Percentiles rank a stretch among this genome's conserved stretches.
Conservation (phyloP, 176 grass and related monocot genomes). For the Neostapfia colusana region DNA sequence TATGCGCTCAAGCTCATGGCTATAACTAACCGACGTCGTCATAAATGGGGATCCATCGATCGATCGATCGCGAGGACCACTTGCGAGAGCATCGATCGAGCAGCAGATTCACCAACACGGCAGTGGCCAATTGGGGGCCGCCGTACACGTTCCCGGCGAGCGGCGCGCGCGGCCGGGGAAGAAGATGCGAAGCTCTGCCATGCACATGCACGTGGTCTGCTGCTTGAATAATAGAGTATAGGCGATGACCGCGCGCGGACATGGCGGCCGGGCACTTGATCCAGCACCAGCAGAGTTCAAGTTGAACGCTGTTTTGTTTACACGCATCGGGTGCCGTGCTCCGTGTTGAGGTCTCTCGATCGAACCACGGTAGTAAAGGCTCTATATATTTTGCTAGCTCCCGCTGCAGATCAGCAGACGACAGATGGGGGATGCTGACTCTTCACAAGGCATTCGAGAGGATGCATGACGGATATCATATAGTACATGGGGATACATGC, state of each 20-base stretch:
- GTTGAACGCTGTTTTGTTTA: conserved; percentile 63
- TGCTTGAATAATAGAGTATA: not conserved
- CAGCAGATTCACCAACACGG: not conserved
- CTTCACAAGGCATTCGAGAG: not conserved
- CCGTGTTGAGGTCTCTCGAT: not conserved
- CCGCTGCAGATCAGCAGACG: not conserved
- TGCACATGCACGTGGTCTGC: conserved; percentile 30
- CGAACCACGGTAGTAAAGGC: not conserved
- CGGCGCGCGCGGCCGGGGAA: not conserved
- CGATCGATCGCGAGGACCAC: not conserved
- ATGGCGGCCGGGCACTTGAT: not conserved
- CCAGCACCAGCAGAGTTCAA: conserved; percentile 30
- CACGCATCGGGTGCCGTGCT: conserved; percentile 32
- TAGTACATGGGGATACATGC: not conserved
- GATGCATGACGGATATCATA: not conserved
- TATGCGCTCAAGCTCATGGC: not conserved
- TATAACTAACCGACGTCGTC: conserved; percentile 4
- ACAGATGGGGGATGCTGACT: not conserved
- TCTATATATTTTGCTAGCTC: not conserved
- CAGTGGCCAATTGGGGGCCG: conserved; percentile 12
- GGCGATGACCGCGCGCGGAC: not conserved
- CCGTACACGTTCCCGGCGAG: conserved; percentile 8
- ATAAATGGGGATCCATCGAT: conserved; percentile 10
- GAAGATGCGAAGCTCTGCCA: not conserved
- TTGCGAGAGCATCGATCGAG: not conserved